Evolutionary conservation across 23 red algal species (phyloP).

Genomic region (Gracilariopsis chorda): DNA sequence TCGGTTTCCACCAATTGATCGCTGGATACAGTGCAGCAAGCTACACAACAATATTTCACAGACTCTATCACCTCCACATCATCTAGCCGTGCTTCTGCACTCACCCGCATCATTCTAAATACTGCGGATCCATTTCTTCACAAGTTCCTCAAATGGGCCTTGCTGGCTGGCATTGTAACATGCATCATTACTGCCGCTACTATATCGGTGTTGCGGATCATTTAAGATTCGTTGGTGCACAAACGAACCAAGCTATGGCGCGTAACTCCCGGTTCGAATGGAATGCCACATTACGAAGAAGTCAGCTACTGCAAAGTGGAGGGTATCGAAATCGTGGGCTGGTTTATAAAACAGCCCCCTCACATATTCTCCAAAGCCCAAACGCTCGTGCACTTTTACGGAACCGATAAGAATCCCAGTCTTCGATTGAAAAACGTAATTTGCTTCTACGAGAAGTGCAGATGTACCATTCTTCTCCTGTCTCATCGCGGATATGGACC

Average conservation of each 20-base stretch:
- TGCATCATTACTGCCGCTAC: constrained; percentile 8
- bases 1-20: too few relatives aligned
- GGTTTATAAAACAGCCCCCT: constrained; percentile 74
- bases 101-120: background rate
- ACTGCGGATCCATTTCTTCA: background rate
- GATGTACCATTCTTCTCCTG: constrained; percentile 75
- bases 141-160: background rate
- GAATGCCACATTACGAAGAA: constrained; percentile 84
- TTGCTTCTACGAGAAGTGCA: constrained; percentile 34
- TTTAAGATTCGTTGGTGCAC: constrained; percentile 86
- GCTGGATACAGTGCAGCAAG: too few relatives aligned
- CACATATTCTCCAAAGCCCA: constrained; percentile 30
- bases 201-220: constrained; percentile 46
- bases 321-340: constrained; percentile 76
- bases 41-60: too few relatives aligned
- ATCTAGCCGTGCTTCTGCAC: too few relatives aligned
- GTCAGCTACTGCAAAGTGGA: constrained; percentile 75
- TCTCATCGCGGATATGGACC: constrained; percentile 86
- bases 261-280: constrained; percentile 57
- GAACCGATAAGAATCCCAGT: constrained; percentile 83
- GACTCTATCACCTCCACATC: too few relatives aligned
- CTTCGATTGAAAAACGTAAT: constrained; percentile 81
- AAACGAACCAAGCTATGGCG: constrained; percentile 65
- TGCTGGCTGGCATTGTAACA: background rate
- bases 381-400: constrained; percentile 92